A percentile compares a stretch with the other conserved stretches of the same genome.
Conservation (phyloP, 1,284 basidiomycete species). For the Pseudozyma tsukubaensis region DNA sequence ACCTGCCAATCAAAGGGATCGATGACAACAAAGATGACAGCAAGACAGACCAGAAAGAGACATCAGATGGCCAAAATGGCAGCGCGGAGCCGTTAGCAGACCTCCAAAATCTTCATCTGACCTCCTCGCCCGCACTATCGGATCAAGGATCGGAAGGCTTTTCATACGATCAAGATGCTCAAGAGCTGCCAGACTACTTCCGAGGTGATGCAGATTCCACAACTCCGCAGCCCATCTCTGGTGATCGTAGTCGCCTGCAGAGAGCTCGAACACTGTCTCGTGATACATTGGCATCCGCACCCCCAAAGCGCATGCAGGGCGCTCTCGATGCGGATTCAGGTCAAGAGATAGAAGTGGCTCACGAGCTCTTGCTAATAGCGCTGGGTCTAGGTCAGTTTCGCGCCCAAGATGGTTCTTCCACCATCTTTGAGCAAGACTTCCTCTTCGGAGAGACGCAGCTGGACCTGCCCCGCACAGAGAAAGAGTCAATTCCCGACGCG, state of each 20-base stretch:
- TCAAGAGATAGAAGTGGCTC: conserved; percentile 50
- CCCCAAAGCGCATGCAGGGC: conserved; percentile 37
- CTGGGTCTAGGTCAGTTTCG: conserved; percentile 60
- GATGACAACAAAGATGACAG: conserved; percentile 16
- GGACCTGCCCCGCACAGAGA: conserved; percentile 13
- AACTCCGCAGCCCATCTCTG: background rate
- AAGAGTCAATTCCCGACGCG: background rate
- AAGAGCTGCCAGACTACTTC: conserved; percentile 45
- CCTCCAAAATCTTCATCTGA: conserved; percentile 16
- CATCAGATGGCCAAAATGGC: background rate
- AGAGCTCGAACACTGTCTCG: conserved; percentile 25
- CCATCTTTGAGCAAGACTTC: conserved; percentile 59
- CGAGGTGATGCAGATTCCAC: conserved; percentile 4
- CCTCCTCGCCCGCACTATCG: conserved; percentile 13
- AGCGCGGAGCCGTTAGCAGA: conserved; percentile 9
- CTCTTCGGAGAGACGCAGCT: conserved; percentile 53
- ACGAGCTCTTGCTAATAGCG: conserved; percentile 60
- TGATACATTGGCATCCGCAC: conserved; percentile 1
- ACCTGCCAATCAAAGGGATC: conserved; percentile 46
- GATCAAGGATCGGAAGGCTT: conserved; percentile 34
- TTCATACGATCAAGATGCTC: conserved; percentile 51
- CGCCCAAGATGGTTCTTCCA: conserved; percentile 55
- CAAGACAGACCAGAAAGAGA: too few species aligned
- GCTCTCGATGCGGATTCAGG: conserved; percentile 36
- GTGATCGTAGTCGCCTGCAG: conserved; percentile 16